Evolutionary conservation across 352 stramenopile genomes (phyloP).

Genomic region (Globisporangium rhizosaccharum): DNA sequence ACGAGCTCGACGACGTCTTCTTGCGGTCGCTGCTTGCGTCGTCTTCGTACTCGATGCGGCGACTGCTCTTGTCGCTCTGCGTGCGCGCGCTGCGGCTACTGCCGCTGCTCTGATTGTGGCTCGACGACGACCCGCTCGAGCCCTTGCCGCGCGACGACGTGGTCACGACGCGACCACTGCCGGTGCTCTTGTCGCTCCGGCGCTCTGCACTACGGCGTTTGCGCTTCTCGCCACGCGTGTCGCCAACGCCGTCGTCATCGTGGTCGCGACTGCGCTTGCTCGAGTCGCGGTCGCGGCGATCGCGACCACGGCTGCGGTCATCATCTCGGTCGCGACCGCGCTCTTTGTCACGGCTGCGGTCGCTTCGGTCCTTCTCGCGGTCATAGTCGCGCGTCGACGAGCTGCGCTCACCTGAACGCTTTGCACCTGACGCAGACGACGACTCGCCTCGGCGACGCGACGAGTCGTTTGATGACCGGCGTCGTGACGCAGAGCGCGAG

Average conservation of each 20-base stretch:
- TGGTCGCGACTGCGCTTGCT: conserved; percentile 23
- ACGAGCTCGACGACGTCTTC: neutral
- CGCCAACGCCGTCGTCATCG: conserved; percentile 8
- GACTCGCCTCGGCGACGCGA: conserved; percentile 20
- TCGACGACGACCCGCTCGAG: neutral
- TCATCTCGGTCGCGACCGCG: conserved; percentile 22
- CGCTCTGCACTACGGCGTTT: conserved; percentile 22
- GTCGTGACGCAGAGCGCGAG: conserved; percentile 35
- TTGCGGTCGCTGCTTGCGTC: conserved; percentile 29
- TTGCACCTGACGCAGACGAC: conserved; percentile 6
- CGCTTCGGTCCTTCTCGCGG: conserved; percentile 1
- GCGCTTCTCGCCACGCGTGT: conserved; percentile 16
- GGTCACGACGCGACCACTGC: conserved; percentile 44
- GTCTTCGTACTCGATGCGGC: conserved; percentile 53
- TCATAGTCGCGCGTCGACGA: conserved; percentile 9
- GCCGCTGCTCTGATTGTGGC: neutral
- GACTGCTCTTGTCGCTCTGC: conserved; percentile 26
- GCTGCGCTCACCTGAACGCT: conserved; percentile 12
- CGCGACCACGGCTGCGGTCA: conserved; percentile 18
- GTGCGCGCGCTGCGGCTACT: conserved; percentile 18
- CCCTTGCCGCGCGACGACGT: conserved; percentile 22
- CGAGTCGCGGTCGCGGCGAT: conserved; percentile 21
- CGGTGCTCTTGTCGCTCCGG: conserved; percentile 21
- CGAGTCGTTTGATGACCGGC: conserved; percentile 29
- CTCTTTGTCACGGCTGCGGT: conserved; percentile 16